Evolutionary conservation across 2,329 filamentous ascomycete species (phyloP).

Genomic region (Stemphylium beticola): DNA sequence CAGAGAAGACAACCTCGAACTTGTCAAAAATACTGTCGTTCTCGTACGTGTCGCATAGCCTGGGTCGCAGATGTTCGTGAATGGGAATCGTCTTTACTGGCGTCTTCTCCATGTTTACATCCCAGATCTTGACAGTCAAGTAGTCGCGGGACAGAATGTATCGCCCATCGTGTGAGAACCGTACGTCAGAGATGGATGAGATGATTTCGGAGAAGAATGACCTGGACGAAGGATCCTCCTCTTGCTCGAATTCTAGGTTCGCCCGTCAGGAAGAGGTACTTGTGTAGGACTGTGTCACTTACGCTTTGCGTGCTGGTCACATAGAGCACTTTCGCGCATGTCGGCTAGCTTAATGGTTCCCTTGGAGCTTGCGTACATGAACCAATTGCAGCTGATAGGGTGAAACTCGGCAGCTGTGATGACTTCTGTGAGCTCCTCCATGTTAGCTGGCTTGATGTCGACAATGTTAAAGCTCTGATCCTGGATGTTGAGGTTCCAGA

Average conservation of each 20-base stretch:
- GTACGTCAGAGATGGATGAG: constrained; percentile 97
- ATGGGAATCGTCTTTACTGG: constrained; percentile 99
- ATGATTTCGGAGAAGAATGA: constrained; percentile 99
- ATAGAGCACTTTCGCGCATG: constrained; percentile 96
- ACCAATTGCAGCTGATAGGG: constrained; percentile 97
- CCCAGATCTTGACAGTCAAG: constrained; percentile 99
- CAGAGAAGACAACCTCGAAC: constrained; percentile 98
- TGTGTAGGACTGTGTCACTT: constrained; percentile 49
- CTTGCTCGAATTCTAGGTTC: constrained; percentile 89
- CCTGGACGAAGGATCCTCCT: constrained; percentile 94
- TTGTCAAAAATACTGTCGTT: constrained; percentile 99
- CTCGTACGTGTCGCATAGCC: constrained; percentile 97
- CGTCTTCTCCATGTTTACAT: constrained; percentile 98
- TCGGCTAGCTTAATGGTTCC: constrained; percentile 98
- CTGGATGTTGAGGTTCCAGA: constrained; percentile 99
- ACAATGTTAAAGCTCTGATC: constrained; percentile 99
- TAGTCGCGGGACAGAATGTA: constrained; percentile 99
- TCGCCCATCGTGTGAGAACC: constrained; percentile 93
- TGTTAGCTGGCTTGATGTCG: constrained; percentile 99
- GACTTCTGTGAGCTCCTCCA: constrained; percentile 99
- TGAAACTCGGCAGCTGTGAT: constrained; percentile 99
- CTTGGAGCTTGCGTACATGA: constrained; percentile 99
- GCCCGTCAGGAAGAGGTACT: constrained; percentile 10
- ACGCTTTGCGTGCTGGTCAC: constrained; percentile 96
- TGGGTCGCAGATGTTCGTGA: constrained; percentile 92